Percentiles rank a stretch among this genome's conserved stretches.
Conservation (phyloP, 2,329 filamentous ascomycete genomes). For the Hypoxylon sp. region DNA sequence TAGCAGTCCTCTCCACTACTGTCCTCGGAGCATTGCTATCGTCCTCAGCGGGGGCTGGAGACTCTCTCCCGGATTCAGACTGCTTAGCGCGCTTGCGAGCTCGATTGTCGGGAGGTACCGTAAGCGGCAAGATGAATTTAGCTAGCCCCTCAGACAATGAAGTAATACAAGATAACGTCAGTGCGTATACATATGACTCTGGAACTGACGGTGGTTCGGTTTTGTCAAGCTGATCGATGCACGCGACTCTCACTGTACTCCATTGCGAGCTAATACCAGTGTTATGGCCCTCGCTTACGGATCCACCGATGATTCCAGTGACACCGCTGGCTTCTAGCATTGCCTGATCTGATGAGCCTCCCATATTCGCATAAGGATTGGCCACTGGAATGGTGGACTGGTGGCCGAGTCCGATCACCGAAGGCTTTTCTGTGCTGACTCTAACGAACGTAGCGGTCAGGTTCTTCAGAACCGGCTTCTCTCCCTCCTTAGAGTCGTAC, state of each 20-base stretch:
- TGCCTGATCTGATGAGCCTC: constrained; percentile 81
- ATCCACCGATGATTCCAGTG: constrained; percentile 85
- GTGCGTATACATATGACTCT: constrained; percentile 93
- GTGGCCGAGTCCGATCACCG: constrained; percentile 87
- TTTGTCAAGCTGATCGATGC: constrained; percentile 96
- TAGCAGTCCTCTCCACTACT: constrained; percentile 50
- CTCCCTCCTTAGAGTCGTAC: constrained; percentile 81
- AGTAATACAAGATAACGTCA: constrained; percentile 90
- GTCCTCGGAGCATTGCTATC: constrained; percentile 52
- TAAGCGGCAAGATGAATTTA: constrained; percentile 92
- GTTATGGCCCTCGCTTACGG: constrained; percentile 76
- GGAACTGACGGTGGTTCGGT: constrained; percentile 85
- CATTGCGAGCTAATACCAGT: constrained; percentile 90
- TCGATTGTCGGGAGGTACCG: constrained; percentile 80
- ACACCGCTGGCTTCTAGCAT: constrained; percentile 90
- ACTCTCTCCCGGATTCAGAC: constrained; percentile 60
- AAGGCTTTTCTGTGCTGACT: constrained; percentile 90
- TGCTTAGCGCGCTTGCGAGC: constrained; percentile 66
- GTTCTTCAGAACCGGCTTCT: constrained; percentile 83
- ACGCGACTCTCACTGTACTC: constrained; percentile 89
- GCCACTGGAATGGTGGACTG: constrained; percentile 86
- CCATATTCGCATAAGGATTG: constrained; percentile 68
- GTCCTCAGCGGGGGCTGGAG: constrained; percentile 59
- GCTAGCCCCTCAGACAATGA: constrained; percentile 92
- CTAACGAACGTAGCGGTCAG: constrained; percentile 92